These are phyloP conservation scores for Nepenthes mirabilis DNA, from an alignment of 148 eudicot species.

Conservation along the genomic window DNA sequence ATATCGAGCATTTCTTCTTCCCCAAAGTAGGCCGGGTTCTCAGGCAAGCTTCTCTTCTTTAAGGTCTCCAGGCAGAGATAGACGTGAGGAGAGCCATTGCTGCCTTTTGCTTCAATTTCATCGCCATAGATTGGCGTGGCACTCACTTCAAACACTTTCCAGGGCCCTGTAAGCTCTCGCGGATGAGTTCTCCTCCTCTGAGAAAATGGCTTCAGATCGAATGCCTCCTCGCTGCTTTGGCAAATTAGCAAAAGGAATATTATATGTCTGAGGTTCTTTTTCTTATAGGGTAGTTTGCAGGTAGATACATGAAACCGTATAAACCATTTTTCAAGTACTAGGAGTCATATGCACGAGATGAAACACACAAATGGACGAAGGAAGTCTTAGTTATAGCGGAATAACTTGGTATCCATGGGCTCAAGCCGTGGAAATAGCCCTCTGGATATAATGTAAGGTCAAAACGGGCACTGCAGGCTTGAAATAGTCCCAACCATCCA, in stretches of 20 bases:
- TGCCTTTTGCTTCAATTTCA: constrained; percentile 31
- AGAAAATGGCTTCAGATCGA: constrained; percentile 83
- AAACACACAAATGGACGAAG: too few species aligned
- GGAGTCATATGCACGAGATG: too few species aligned
- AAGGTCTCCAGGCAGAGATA: constrained; percentile 81
- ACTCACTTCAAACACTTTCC: constrained; percentile 97
- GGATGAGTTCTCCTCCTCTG: constrained; percentile 73
- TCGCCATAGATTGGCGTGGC: constrained; percentile 85
- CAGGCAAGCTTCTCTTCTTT: constrained; percentile 77
- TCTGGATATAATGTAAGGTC: too few species aligned
- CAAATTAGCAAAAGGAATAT: not conserved
- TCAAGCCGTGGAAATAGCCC: too few species aligned
- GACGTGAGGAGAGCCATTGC: constrained; percentile 46
- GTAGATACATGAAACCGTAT: too few species aligned
- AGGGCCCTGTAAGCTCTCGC: constrained; percentile 64
- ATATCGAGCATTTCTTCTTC: constrained; percentile 87
- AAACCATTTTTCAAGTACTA: too few species aligned
- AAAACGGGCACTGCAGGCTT: too few species aligned
- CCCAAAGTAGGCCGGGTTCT: constrained; percentile 49
- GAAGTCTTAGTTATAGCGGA: too few species aligned
- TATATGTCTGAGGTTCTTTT: too few species aligned
- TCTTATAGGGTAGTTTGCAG: too few species aligned
- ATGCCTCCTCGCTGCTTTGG: constrained; percentile 48
- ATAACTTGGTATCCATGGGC: too few species aligned
- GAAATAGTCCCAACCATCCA: too few species aligned